A percentile compares a stretch with the other conserved stretches of the same genome.
phyloP scores from a whole-genome alignment of 768 basidiomycete genomes.

The Zangia roseola region DNA sequence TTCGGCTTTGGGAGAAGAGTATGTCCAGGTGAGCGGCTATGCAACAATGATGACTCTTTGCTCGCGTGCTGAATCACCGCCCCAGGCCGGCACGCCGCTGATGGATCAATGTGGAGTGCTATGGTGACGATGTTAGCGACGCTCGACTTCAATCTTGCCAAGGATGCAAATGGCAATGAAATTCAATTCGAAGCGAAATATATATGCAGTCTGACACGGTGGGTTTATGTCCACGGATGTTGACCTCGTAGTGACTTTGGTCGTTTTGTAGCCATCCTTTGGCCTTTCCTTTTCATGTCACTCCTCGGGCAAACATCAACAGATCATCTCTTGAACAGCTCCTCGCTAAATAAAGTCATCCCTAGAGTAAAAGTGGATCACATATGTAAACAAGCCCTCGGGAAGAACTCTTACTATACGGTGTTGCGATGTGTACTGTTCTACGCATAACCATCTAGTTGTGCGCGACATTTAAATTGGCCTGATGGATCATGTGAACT shows the following conservation, averaged over 20 bases:
- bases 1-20: slow-evolving; percentile 18
- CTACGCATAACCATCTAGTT: too few species aligned
- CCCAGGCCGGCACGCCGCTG: slow-evolving; percentile 9
- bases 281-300: slow-evolving; percentile 18
- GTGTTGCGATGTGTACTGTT: too few species aligned
- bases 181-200: slow-evolving; percentile 4
- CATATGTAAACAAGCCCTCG: neutral
- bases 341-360: neutral
- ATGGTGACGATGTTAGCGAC: slow-evolving; percentile 23
- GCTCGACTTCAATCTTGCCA: slow-evolving; percentile 14
- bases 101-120: slow-evolving; percentile 6
- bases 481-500: too few species aligned
- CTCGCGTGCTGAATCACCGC: neutral
- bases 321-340: slow-evolving; percentile 6
- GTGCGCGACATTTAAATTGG: too few species aligned
- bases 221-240: neutral
- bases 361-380: neutral
- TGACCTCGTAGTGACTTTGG: neutral
- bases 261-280: slow-evolving; percentile 3
- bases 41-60: neutral
- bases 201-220: neutral
- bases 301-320: slow-evolving; percentile 5
- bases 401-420: too few species aligned
- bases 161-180: slow-evolving; percentile 5
- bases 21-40: slow-evolving; percentile 11